phyloP scores from a whole-genome alignment of 2,329 filamentous ascomycete species.

The Pseudocercospora macadamiae region DNA sequence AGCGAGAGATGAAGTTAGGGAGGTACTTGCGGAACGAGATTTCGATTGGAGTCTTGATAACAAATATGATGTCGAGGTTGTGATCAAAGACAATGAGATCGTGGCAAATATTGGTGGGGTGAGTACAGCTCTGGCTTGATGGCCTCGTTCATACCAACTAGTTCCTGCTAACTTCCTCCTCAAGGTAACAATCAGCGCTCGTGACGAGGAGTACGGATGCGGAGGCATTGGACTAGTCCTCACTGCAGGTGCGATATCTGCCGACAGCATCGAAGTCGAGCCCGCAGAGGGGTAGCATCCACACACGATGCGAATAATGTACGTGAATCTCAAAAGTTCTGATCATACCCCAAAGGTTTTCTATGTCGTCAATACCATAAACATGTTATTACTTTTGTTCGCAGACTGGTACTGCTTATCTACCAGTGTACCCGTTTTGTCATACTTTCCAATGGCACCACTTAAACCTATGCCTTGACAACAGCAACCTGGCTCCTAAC shows the following conservation, averaged over 20 bases:
- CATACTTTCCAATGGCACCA: neutral
- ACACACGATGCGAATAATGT: too few relatives aligned
- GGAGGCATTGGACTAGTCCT: neutral
- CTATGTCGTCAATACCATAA: too few relatives aligned
- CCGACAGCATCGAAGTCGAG: neutral
- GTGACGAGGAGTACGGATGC: neutral
- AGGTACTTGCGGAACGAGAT: neutral
- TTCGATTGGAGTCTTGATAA: neutral
- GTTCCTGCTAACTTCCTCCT: too few relatives aligned
- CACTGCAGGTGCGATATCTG: neutral
- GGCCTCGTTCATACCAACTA: too few relatives aligned
- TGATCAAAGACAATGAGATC: neutral
- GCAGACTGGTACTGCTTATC: neutral
- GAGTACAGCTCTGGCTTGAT: too few relatives aligned
- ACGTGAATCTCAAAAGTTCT: too few relatives aligned
- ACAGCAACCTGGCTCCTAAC: conserved; percentile 42
- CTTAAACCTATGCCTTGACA: conserved; percentile 49
- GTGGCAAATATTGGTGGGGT: neutral
- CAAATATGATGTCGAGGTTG: neutral
- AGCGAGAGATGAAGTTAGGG: neutral
- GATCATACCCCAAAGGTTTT: too few relatives aligned
- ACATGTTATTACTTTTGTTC: neutral
- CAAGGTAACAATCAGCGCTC: neutral
- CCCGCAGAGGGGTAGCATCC: too few relatives aligned
- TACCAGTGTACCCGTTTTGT: neutral